Evolutionary conservation across 352 stramenopile genomes (phyloP).

Genomic region (Phytophthora pinifolia): DNA sequence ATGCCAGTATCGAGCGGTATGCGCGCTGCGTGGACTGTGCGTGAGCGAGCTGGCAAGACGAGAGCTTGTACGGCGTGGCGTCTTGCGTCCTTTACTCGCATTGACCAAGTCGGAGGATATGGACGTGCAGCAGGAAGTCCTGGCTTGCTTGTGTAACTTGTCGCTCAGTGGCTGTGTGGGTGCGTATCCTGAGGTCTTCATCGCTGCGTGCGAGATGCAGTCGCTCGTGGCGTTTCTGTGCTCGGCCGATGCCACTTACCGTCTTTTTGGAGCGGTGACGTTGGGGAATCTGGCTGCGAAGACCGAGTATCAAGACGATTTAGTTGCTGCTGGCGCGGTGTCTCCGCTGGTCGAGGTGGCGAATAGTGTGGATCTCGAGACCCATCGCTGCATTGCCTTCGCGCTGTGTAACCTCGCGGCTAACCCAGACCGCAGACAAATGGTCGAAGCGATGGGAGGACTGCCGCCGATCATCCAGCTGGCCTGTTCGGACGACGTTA

Average conservation of each 20-base stretch:
- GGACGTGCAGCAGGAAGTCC: conserved; percentile 95
- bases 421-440: conserved; percentile 76
- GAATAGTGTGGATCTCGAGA: conserved; percentile 92
- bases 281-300: conserved; percentile 95
- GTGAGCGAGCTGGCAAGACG: conserved; percentile 85
- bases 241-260: conserved; percentile 93
- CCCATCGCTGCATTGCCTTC: conserved; percentile 95
- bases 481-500: conserved; percentile 86
- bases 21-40: conserved; percentile 91
- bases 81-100: conserved; percentile 84
- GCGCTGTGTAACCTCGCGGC: conserved; percentile 95
- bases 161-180: conserved; percentile 95
- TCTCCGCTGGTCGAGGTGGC: conserved; percentile 93
- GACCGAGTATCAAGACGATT: conserved; percentile 67
- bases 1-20: conserved; percentile 90
- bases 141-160: conserved; percentile 96
- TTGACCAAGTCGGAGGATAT: conserved; percentile 93
- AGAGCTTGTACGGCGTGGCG: conserved; percentile 89
- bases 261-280: conserved; percentile 94
- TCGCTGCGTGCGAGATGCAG: conserved; percentile 89
- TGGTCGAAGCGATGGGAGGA: conserved; percentile 93
- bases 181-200: conserved; percentile 86
- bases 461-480: conserved; percentile 95
- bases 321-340: conserved; percentile 87
- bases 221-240: conserved; percentile 95